phyloP scores from a whole-genome alignment of 2,329 filamentous ascomycete species.

The Alternaria consortialis region DNA sequence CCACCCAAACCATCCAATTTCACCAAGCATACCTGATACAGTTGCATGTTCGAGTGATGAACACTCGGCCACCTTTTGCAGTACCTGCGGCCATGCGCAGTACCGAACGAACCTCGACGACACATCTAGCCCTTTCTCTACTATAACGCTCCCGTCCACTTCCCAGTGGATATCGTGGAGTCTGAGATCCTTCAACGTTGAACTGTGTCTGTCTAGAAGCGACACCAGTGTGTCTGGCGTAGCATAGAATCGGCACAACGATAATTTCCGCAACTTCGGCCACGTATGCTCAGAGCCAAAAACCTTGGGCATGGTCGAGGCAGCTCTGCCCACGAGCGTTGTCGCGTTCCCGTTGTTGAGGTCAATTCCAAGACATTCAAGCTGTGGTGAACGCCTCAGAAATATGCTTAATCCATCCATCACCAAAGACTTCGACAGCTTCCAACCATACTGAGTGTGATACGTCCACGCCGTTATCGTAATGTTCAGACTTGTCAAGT shows the following conservation, averaged over 20 bases:
- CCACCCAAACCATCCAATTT: not conserved
- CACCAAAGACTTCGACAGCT: not conserved
- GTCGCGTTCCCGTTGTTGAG: not conserved
- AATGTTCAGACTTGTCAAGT: slow-evolving; percentile 10
- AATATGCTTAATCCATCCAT: not conserved
- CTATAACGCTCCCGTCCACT: not conserved
- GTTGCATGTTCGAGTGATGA: slow-evolving; percentile 5
- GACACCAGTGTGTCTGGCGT: slow-evolving; percentile 6
- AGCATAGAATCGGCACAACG: slow-evolving; percentile 13
- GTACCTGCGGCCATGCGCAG: not conserved
- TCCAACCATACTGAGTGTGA: not conserved
- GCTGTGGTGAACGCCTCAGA: not conserved
- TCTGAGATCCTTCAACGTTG: slow-evolving; percentile 20
- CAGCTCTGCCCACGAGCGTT: accelerated
- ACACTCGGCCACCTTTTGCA: not conserved
- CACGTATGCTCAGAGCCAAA: slow-evolving; percentile 1
- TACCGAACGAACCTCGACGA: not conserved
- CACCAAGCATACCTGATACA: slow-evolving; percentile 6
- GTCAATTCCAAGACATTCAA: slow-evolving; percentile 15
- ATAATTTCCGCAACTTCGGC: slow-evolving; percentile 18
- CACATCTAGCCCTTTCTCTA: not conserved
- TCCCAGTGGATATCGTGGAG: slow-evolving; percentile 7
- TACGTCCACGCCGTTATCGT: not conserved
- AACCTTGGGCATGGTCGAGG: not conserved
- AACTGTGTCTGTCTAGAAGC: slow-evolving; percentile 13